A percentile compares a stretch with the other conserved stretches of the same genome.
These are phyloP conservation scores for Aphanomyces euteiches DNA, from an alignment of 352 stramenopile species.

Conservation along the genomic window DNA sequence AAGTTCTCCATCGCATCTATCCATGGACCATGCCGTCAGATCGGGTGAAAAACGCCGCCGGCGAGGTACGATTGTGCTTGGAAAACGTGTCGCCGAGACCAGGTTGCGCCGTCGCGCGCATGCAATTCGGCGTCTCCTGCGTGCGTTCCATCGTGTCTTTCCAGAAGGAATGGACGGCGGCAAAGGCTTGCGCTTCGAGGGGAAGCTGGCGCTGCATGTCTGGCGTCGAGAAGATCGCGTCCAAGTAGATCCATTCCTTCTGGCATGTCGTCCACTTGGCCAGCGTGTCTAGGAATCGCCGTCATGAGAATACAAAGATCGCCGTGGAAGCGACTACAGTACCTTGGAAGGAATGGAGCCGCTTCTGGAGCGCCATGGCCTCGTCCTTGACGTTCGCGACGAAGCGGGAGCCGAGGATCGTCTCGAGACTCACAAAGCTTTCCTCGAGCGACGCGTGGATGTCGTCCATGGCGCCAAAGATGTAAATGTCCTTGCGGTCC, in stretches of 20 bases:
- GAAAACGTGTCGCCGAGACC: conserved; percentile 55
- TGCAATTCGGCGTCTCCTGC: conserved; percentile 55
- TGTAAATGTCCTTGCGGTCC: conserved; percentile 83
- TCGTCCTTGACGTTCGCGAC: conserved; percentile 72
- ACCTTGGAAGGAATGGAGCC: conserved; percentile 64
- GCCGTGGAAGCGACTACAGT: conserved; percentile 22
- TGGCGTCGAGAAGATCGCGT: conserved; percentile 74
- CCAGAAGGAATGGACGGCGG: conserved; percentile 71
- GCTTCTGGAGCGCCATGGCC: conserved; percentile 61
- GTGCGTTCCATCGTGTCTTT: conserved; percentile 71
- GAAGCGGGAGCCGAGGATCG: conserved; percentile 87
- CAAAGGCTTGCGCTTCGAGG: conserved; percentile 56
- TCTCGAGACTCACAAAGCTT: conserved; percentile 86
- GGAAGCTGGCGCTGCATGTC: conserved; percentile 83
- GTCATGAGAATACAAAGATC: background rate
- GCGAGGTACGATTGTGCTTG: conserved; percentile 51
- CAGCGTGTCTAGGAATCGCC: conserved; percentile 44
- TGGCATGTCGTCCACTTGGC: conserved; percentile 78
- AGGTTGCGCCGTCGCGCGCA: conserved; percentile 55
- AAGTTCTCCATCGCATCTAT: conserved; percentile 56
- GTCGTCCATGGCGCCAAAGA: conserved; percentile 74
- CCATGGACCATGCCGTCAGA: background rate
- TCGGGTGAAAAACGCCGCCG: background rate
- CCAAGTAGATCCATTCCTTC: conserved; percentile 76
- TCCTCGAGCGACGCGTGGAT: conserved; percentile 85